A percentile compares a stretch with the other conserved stretches of the same genome.
These are phyloP conservation scores for Cylindrodendrum hubeiense DNA, from an alignment of 2,329 filamentous ascomycete genomes.

Conservation along the genomic window DNA sequence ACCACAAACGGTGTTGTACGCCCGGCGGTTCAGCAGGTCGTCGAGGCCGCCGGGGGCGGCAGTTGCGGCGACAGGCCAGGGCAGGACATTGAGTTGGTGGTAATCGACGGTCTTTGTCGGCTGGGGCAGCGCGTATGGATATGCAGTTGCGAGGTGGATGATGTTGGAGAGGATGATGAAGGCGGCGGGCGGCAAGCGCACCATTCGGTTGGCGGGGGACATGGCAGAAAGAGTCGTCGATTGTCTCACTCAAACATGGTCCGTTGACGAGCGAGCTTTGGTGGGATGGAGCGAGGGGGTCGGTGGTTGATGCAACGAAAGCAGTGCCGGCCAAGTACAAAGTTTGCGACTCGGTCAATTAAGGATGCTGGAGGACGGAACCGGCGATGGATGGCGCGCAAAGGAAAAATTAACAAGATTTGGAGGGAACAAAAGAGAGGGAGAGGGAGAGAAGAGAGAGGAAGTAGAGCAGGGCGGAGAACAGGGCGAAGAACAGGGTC, in stretches of 20 bases:
- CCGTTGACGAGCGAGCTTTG: conserved; percentile 6
- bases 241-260: conserved; percentile 41
- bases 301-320: conserved; percentile 20
- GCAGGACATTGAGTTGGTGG: conserved; percentile 54
- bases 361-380: conserved; percentile 2
- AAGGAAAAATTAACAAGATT: conserved; percentile 2
- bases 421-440: conserved; percentile 24
- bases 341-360: background rate
- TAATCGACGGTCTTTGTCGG: conserved; percentile 54
- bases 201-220: conserved; percentile 47
- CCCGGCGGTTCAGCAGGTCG: conserved; percentile 54
- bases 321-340: background rate
- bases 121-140: conserved; percentile 56
- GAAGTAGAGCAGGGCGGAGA: conserved; percentile 29
- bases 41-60: conserved; percentile 47
- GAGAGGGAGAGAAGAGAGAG: background rate
- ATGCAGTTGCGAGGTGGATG: conserved; percentile 48
- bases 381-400: conserved; percentile 16
- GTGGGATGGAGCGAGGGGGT: conserved; percentile 24
- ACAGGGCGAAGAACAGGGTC: conserved; percentile 32
- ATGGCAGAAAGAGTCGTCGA: conserved; percentile 34
- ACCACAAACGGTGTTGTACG: conserved; percentile 68
- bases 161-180: conserved; percentile 51
- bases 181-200: conserved; percentile 51
- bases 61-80: conserved; percentile 57